Conservation (phyloP, 164 flowering plant species). For the Vitis amurensis region DNA sequence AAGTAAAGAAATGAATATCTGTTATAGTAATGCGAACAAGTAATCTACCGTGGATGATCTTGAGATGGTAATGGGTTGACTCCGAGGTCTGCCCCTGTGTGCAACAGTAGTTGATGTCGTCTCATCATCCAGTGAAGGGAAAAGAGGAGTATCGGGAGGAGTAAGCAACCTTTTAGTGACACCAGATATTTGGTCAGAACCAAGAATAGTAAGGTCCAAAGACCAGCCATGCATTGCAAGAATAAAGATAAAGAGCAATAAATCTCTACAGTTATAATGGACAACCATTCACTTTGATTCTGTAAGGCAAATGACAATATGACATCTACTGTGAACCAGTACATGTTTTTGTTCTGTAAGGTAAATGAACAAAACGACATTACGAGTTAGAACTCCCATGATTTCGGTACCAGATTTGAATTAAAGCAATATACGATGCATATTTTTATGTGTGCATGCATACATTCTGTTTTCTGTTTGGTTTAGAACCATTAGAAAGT, state of each 20-base stretch:
- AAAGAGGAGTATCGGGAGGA: slow-evolving; percentile 99
- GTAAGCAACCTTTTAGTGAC: slow-evolving; percentile 74
- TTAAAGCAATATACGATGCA: no score
- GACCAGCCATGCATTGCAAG: background rate
- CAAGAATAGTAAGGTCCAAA: background rate
- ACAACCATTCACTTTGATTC: no score
- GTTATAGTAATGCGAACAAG: background rate
- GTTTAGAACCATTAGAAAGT: no score
- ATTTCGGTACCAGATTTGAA: no score
- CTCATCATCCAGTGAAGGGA: slow-evolving; percentile 88
- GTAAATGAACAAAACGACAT: no score
- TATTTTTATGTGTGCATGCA: no score
- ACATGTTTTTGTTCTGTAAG: no score
- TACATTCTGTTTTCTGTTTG: no score
- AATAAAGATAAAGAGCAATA: background rate
- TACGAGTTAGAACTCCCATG: no score
- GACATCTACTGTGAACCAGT: no score
- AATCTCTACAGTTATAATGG: no score
- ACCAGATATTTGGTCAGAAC: slow-evolving; percentile 5
- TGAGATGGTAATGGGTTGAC: slow-evolving; percentile 78
- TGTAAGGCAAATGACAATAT: no score
- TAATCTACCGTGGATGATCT: slow-evolving; percentile 75
- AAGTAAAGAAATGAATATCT: background rate
- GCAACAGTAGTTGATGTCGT: slow-evolving; percentile 41
- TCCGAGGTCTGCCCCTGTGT: slow-evolving; percentile 75